phyloP scores from a whole-genome alignment of 2,329 filamentous ascomycete species.

The Pseudopithomyces maydicus region DNA sequence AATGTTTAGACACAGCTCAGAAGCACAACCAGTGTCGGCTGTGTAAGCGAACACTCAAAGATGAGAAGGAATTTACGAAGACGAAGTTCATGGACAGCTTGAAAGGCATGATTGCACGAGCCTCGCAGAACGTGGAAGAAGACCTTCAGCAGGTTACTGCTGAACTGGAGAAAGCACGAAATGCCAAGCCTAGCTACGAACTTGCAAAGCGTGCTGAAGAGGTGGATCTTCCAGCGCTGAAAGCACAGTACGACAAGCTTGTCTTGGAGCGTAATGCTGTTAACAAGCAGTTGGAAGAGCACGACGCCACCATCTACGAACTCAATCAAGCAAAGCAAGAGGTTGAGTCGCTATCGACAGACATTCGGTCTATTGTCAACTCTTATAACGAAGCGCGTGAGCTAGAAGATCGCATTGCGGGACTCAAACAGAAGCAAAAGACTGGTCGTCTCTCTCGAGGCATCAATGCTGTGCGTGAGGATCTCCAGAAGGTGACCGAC shows the following conservation, averaged over 20 bases:
- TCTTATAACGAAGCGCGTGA: constrained; percentile 73
- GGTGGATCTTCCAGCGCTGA: constrained; percentile 71
- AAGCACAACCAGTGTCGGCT: constrained; percentile 75
- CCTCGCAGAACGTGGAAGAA: constrained; percentile 62
- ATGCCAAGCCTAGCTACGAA: constrained; percentile 67
- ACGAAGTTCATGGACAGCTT: constrained; percentile 70
- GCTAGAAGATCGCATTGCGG: constrained; percentile 73
- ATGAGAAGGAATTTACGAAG: constrained; percentile 54
- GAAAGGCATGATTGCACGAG: constrained; percentile 58
- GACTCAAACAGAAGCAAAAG: constrained; percentile 76
- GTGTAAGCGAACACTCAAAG: constrained; percentile 72
- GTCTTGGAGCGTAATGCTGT: constrained; percentile 44
- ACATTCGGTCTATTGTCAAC: constrained; percentile 75
- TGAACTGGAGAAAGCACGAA: constrained; percentile 64
- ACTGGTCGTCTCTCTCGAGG: constrained; percentile 68
- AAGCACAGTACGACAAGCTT: constrained; percentile 65
- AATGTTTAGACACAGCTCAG: constrained; percentile 69
- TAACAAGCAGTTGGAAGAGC: constrained; percentile 57
- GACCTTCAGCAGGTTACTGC: constrained; percentile 67
- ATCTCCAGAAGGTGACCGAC: constrained; percentile 70
- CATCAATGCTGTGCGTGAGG: constrained; percentile 81
- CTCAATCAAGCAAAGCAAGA: constrained; percentile 70
- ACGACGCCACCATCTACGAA: constrained; percentile 70
- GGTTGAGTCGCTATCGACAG: constrained; percentile 75
- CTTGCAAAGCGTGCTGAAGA: constrained; percentile 70